Percentiles rank a stretch among this genome's conserved stretches.
Evolutionary conservation across 2,329 filamentous ascomycete genomes (phyloP).

Genomic region (Aspergillus ustus): DNA sequence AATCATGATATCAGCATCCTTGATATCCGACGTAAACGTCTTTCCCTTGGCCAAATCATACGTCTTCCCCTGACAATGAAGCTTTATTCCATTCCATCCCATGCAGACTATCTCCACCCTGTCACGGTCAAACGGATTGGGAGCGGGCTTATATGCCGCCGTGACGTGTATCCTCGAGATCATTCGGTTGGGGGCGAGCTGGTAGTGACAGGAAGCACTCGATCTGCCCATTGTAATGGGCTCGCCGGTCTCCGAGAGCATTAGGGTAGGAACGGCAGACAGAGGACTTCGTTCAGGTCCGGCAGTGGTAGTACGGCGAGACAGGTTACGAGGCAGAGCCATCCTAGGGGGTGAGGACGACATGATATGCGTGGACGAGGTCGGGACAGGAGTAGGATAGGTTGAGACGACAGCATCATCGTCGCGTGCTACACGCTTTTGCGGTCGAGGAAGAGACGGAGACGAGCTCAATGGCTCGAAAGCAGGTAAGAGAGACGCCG

Average conservation of each 20-base stretch:
- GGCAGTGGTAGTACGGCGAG: conserved; percentile 64
- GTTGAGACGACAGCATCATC: conserved; percentile 54
- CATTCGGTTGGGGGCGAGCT: conserved; percentile 87
- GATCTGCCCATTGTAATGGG: conserved; percentile 86
- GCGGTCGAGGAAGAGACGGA: conserved; percentile 52
- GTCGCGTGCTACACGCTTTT: conserved; percentile 53
- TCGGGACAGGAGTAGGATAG: conserved; percentile 93
- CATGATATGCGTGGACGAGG: conserved; percentile 88
- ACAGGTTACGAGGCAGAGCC: conserved; percentile 54
- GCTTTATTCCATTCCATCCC: conserved; percentile 93
- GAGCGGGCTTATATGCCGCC: conserved; percentile 77
- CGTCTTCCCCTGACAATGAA: conserved; percentile 87
- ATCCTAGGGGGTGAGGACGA: conserved; percentile 78
- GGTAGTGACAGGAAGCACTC: conserved; percentile 93
- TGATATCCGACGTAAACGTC: conserved; percentile 86
- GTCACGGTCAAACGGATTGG: conserved; percentile 69
- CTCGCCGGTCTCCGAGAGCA: conserved; percentile 81
- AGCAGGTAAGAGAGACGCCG: conserved; percentile 53
- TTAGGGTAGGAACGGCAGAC: conserved; percentile 78
- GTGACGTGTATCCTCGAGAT: conserved; percentile 94
- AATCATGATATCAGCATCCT: conserved; percentile 87
- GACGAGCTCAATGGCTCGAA: conserved; percentile 56
- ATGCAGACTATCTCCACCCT: conserved; percentile 87
- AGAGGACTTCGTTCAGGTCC: conserved; percentile 80
- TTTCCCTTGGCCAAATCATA: conserved; percentile 88